Evolutionary conservation across 208 protist species (phyloP), one percentile per base, ranked within the genome.

Genomic region (Acanthamoeba triangularis): DNA sequence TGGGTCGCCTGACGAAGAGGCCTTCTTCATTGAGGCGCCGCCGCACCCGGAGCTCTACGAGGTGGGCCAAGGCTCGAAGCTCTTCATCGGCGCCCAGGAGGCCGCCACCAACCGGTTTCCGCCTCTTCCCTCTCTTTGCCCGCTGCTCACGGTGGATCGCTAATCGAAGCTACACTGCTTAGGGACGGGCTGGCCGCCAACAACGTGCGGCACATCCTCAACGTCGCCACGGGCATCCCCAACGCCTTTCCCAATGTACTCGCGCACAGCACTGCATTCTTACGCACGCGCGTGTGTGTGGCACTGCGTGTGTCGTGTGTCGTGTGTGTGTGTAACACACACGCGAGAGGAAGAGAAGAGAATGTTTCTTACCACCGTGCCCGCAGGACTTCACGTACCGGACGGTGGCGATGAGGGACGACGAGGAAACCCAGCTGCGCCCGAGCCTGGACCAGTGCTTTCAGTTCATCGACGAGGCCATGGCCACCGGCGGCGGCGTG

Each of bases 21-120:
- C 52, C 13, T 91, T 91, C 59, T 91, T 91, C 54, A 91, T 91
- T 14, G 84, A 91, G 54, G 49, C 84, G 7, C 84, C 84, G 10
- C 84, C 84, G 4, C 84, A 91, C 56, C 84, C 84, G 13, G 84
- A 91, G 30, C 56, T 91, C 28, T 91, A 91, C 33, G 54, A 91
- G 25, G 59, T 91, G 20, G 47, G 47, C 25, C 30, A 20, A 85
- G 76, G 76, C 18, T 69, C 56, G 49, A 16, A 30, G 25, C n/a
- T 91, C 1, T 91, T 91, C 54, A 63, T 91, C 20, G 84, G 84
- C 30, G 84, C 84, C 5, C 84, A 91, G 56, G 84, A 91, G 25
- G 84, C 84, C 5, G 84, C 84, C 54, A 91, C 84, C 84, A 91
- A 91, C 56, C 8, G 76, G 76, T 85, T 14, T 78, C 13, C 30